A percentile compares a stretch with the other conserved stretches of the same genome.
Conservation (phyloP, 2,329 filamentous ascomycete genomes). For the Alternaria brassicae region DNA sequence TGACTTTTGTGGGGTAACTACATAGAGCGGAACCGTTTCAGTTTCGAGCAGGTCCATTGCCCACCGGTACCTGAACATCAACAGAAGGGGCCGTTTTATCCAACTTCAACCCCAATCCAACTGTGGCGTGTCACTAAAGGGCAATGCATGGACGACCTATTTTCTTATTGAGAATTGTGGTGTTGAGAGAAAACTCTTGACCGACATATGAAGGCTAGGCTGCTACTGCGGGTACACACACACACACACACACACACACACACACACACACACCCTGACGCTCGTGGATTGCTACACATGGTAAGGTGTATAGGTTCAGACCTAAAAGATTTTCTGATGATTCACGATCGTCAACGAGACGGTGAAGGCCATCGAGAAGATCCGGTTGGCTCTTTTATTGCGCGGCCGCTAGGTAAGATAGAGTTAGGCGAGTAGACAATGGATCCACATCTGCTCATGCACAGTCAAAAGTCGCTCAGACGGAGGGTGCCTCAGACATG, state of each 20-base stretch:
- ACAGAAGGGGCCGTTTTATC: constrained; percentile 71
- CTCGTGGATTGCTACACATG: constrained; percentile 27
- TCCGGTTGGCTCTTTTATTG: constrained; percentile 29
- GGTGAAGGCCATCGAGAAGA: constrained; percentile 24
- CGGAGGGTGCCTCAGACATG: constrained; percentile 21
- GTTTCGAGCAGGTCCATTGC: constrained; percentile 42
- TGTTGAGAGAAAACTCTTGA: constrained; percentile 13
- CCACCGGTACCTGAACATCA: constrained; percentile 41
- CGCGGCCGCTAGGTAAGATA: constrained; percentile 21
- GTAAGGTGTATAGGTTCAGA: constrained; percentile 22
- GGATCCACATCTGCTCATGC: constrained; percentile 25
- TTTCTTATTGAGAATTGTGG: constrained; percentile 32
- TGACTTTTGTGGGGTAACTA: constrained; percentile 51
- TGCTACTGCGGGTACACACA: constrained; percentile 16
- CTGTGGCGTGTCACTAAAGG: constrained; percentile 57
- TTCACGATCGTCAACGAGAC: constrained; percentile 23
- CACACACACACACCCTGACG: constrained; percentile 14
- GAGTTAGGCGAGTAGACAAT: constrained; percentile 23
- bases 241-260: constrained; percentile 4
- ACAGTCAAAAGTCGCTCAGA: constrained; percentile 15
- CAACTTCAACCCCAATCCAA: constrained; percentile 64
- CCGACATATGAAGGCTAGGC: constrained; percentile 32
- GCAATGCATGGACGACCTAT: constrained; percentile 29
- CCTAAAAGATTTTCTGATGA: constrained; percentile 14
- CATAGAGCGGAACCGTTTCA: constrained; percentile 50